phyloP scores from a whole-genome alignment of 495 filamentous ascomycete species.

The Hypoxylon subgilvum region DNA sequence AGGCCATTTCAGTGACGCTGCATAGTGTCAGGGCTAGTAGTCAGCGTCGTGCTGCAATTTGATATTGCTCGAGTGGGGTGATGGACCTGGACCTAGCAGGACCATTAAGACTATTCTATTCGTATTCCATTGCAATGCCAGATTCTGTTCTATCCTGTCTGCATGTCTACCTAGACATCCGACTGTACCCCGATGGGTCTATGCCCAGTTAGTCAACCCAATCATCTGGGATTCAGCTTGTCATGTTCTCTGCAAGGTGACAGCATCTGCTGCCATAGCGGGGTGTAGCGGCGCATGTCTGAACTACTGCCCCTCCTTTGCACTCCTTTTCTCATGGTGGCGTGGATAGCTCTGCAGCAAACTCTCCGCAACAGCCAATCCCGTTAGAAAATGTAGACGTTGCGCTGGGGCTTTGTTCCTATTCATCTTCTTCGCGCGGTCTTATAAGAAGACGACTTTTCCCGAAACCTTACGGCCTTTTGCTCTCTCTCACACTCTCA shows the following conservation, averaged over 20 bases:
- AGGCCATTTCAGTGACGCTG: constrained; percentile 4
- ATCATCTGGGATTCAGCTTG: constrained; percentile 26
- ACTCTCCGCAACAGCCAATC: constrained; percentile 26
- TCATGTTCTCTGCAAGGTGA: constrained; percentile 31
- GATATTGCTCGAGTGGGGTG: constrained; percentile 25
- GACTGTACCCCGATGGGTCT: constrained; percentile 23
- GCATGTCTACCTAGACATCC: no score
- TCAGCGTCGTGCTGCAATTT: constrained; percentile 20
- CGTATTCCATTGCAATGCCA: no score
- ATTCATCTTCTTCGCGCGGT: constrained; percentile 5
- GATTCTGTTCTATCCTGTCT: no score
- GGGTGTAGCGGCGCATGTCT: constrained; percentile 22
- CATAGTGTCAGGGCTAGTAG: constrained; percentile 13
- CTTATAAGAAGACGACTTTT: constrained; percentile 28
- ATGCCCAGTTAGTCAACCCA: constrained; percentile 13
- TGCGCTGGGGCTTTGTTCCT: constrained; percentile 18
- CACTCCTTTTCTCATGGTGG: constrained; percentile 18
- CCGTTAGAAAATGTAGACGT: constrained; percentile 19
- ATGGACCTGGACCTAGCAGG: constrained; percentile 15
- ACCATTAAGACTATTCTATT: no score
- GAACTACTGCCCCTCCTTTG: constrained; percentile 34
- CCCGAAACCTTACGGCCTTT: constrained; percentile 15
- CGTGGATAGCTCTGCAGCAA: constrained; percentile 34
- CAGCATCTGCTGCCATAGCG: constrained; percentile 22
- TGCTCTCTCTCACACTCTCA: no score